These are phyloP conservation scores for Cutaneotrichosporon cavernicola DNA, from an alignment of 1,284 basidiomycete species.

Conservation along the genomic window DNA sequence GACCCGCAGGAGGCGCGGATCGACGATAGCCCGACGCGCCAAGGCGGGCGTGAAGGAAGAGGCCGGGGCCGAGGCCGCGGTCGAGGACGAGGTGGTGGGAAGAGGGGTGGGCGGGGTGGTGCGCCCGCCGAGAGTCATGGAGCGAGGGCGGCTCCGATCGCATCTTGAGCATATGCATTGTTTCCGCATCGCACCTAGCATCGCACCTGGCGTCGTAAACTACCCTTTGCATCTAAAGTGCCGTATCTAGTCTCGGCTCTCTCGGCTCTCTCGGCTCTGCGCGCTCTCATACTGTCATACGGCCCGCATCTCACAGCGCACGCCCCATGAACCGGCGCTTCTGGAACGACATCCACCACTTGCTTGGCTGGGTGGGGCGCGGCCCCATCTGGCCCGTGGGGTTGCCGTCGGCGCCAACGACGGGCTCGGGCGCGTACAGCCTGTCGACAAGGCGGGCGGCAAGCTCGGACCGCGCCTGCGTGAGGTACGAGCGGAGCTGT, in stretches of 20 bases:
- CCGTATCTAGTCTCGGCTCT: not conserved
- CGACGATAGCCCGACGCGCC: conserved; percentile 6
- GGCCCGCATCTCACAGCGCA: conserved; percentile 10
- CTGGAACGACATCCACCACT: conserved; percentile 99
- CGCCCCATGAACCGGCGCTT: conserved; percentile 61
- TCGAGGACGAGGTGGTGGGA: not conserved
- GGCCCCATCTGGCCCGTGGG: conserved; percentile 58
- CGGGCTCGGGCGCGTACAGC: conserved; percentile 63
- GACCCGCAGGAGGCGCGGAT: conserved; percentile 6
- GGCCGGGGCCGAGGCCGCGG: not conserved
- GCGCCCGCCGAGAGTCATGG: not conserved
- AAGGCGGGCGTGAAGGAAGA: not conserved
- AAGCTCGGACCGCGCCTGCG: conserved; percentile 88
- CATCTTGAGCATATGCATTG: conserved; percentile 2
- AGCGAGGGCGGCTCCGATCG: not conserved
- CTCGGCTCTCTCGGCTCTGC: not conserved
- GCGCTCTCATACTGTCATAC: not conserved
- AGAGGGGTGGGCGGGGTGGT: not conserved
- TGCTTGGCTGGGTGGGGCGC: conserved; percentile 71
- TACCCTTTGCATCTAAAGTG: not conserved
- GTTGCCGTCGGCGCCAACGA: conserved; percentile 51
- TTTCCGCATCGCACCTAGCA: not conserved
- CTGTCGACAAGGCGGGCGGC: conserved; percentile 80
- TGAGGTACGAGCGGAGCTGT: conserved; percentile 78
- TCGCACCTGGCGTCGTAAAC: not conserved